Evolutionary conservation across 2,329 filamentous ascomycete species (phyloP), one percentile per base, ranked within the genome.

Genomic region (Cordyceps cateniannulata): DNA sequence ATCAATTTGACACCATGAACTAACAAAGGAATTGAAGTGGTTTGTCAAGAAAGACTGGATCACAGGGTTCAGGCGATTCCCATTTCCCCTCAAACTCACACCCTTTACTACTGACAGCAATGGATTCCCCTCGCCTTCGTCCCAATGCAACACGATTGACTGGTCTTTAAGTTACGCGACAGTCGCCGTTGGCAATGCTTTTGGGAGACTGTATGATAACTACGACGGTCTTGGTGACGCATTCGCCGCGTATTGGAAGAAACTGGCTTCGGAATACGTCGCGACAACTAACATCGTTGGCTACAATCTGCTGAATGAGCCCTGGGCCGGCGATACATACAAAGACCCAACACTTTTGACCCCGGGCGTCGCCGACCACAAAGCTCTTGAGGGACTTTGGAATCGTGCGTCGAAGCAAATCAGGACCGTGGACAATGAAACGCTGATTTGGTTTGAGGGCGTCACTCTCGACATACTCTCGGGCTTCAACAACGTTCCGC

Each of bases 391-490:
- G 24, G 64, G 53, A 2, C 60, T 65, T 12, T 65, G 64, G 64
- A 64, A 65, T 38, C 64, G 64, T 22, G 64, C 62, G 9, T 22
- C 63, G 10, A 53, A 44, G 50, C 63, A 63, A 42, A 65, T 65
- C 38, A 62, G 64, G 25, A 54, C 55, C 47, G 63, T 62, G 16
- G 64, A 65, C 58, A 63, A 64, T 5, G 57, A 64, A 40, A 65
- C 64, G 7, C 51, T 65, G n/a, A 62, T 65, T 44, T 65, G 64
- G 64, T 65, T 65, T 25, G 63, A 64, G 38, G 64, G 64, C 22
- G 58, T 52, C 24, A 65, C 64, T 6, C 24, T 64, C 2, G 64
- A 65, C 50, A n/a, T 64, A 20, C 45, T 62, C 9, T 64, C 64
- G 1, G 64, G 63, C 47, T 65, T 65, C 60, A 62, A 62, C 53